phyloP scores from a whole-genome alignment of 495 filamentous ascomycete genomes.

The Tuber aestivum region DNA sequence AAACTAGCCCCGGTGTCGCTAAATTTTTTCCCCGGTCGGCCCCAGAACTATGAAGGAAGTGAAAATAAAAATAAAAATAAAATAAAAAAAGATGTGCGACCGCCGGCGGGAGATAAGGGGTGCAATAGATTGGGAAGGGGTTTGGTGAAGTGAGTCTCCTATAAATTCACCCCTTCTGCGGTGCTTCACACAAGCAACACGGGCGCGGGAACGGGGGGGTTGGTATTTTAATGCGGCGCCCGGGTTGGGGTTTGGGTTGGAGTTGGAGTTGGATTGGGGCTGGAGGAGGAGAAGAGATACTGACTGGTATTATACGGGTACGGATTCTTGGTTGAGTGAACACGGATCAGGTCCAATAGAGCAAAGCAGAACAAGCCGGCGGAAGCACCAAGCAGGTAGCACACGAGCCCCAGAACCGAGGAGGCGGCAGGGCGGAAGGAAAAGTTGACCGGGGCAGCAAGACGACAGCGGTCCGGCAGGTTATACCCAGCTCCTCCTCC shows the following conservation, averaged over 20 bases:
- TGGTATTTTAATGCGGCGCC: constrained; percentile 36
- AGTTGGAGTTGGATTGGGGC: constrained; percentile 22
- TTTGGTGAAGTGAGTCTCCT: not conserved
- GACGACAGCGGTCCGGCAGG: not conserved
- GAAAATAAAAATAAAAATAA: not conserved
- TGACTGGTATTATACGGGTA: too few species aligned
- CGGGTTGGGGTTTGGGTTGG: constrained; percentile 36
- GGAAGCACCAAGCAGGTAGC: not conserved
- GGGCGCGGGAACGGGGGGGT: not conserved
- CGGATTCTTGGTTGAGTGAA: not conserved
- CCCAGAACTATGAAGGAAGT: not conserved
- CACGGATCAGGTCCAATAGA: not conserved
- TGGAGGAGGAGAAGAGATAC: not conserved
- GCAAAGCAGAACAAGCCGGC: not conserved
- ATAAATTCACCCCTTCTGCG: not conserved
- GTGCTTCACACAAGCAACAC: not conserved
- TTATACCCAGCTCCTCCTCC: not conserved
- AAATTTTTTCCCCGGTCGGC: not conserved
- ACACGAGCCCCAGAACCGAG: not conserved
- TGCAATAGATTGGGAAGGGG: not conserved
- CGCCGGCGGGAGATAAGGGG: constrained; percentile 5
- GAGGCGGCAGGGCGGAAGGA: not conserved
- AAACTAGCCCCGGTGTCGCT: not conserved
- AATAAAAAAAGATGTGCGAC: not conserved
- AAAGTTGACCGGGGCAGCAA: not conserved